Evolutionary conservation across 805 yeast genomes (phyloP), one percentile per base, ranked within the genome.

Genomic region (Suhomyces faveliae): DNA sequence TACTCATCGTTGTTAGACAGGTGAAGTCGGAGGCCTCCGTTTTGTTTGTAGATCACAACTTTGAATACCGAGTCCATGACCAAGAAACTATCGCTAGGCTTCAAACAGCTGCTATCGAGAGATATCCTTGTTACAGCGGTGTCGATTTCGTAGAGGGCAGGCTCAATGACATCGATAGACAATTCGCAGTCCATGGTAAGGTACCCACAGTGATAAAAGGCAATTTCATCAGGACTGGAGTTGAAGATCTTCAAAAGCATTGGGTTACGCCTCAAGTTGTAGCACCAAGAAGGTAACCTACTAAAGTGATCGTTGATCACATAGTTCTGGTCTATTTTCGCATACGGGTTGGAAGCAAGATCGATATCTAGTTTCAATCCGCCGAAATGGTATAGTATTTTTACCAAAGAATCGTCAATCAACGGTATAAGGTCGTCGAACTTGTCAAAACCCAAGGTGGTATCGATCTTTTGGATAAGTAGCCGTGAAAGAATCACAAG

Each of bases 151-250:
- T 57, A 64, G n/a, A 70, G 48, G n/a, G 44, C 47, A 1, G 77
- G 77, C 30, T 55, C 52, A 25, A 73, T 65, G 42, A 61, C 60
- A 7, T 46, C 46, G 15, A 56, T 39, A 1, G 73, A 60, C 5
- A 44, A 43, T 3, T 55, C 51, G 11, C 49, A 39, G 6, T 53
- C 46, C 21, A 59, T 44, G 37, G 50, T 58, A 41, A 62, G 45
- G 37, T 69, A 68, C 60, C 64, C 56, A 40, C 62, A 61, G 49
- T 71, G 74, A 49, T 70, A 62, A 50, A 52, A 64, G 11, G 77
- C 72, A n/a, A 77, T 70, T 52, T 74, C 78, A 47, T 74, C 79
- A 0, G 78, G 79, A 43, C 73, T 67, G 9, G 72, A 63, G 50
- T 73, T 73, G 55, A 71, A 73, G 3, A 69, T 65, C 35, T 63